phyloP scores from a whole-genome alignment of 2,329 filamentous ascomycete genomes.

The Verticillium zaregamsianum region DNA sequence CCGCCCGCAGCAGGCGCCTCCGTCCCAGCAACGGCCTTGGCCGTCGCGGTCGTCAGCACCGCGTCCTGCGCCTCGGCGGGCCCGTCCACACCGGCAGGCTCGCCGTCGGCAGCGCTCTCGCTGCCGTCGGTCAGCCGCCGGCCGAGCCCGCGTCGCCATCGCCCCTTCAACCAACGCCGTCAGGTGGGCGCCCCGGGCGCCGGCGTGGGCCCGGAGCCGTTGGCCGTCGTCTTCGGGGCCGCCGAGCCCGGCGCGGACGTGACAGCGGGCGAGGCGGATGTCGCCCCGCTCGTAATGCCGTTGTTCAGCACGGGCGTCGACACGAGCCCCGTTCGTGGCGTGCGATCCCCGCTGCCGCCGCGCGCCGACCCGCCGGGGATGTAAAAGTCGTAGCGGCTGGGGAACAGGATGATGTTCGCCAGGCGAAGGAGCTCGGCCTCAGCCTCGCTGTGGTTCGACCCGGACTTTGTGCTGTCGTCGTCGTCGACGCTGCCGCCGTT shows the following conservation, averaged over 20 bases:
- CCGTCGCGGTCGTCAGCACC: conserved; percentile 2
- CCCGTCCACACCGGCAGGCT: neutral
- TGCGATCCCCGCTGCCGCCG: conserved; percentile 14
- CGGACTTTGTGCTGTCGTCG: conserved; percentile 17
- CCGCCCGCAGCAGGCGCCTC: neutral
- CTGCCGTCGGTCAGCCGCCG: conserved; percentile 2
- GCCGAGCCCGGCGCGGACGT: neutral
- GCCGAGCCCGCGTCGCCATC: conserved; percentile 10
- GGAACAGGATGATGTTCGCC: conserved; percentile 54
- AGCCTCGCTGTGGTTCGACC: conserved; percentile 27
- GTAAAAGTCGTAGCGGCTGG: conserved; percentile 20
- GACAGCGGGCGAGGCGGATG: neutral
- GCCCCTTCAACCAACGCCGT: conserved; percentile 17
- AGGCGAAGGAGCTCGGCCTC: conserved; percentile 50
- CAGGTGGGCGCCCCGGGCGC: conserved; percentile 9
- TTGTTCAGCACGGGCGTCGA: conserved; percentile 3
- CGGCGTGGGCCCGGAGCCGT: neutral
- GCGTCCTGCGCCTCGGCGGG: conserved; percentile 1
- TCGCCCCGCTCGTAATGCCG: neutral
- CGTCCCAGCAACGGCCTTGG: neutral
- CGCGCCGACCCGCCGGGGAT: conserved; percentile 9
- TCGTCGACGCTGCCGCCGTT: conserved; percentile 12
- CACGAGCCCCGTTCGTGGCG: conserved; percentile 5
- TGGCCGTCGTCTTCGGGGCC: conserved; percentile 1
- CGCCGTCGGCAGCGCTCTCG: conserved; percentile 2